Evolutionary conservation across 2,329 filamentous ascomycete genomes (phyloP), one percentile per base, ranked within the genome.

Genomic region (Talaromyces sp.): DNA sequence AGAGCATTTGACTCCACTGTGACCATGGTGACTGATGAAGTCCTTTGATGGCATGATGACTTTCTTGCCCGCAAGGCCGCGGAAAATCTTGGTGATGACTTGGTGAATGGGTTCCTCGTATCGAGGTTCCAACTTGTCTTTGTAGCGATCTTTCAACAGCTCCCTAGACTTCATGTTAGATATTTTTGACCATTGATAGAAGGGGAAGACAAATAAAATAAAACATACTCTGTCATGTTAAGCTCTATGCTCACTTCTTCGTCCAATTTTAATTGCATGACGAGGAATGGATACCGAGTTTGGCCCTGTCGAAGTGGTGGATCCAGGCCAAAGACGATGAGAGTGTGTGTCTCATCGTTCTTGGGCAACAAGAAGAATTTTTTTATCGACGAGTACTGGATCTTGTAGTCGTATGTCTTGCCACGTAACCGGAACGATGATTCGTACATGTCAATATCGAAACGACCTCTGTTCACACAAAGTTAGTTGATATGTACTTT

Each of bases 321-420:
- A 71, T 99, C 95, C 40, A 99, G 83, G 59, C 96, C 95, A 67
- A 99, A 89, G 65, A 92, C 94, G 67, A 99, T 91, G 81, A 99
- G 89, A 67, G 90, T 93, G 75, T 99, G 95, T 69, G 95, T 87
- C 68, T 99, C 95, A 75, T 99, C 95, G n/a, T 95, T 95, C 80
- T 99, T 99, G 55, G 95, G 95, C 5, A 99, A 87, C 33, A 98
- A 86, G 88, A 99, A 97, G 75, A 98, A 98, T 76, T 98, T 98
- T 83, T 99, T 99, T 79, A 98, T 92, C 56, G 89, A 87, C 62
- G 97, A 91, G 78, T 97, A 99, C 76, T 97, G 92, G 67, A 99
- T 98, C 85, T 99, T 99, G 87, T 99, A 99, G 81, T 99, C 96
- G 82, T 99, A 99, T 28, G 95, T 99, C 81, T 99, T 99, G 72